Base-by-base conservation (phyloP, 352 stramenopile species). In the Globisporangium nodosum region DNA sequence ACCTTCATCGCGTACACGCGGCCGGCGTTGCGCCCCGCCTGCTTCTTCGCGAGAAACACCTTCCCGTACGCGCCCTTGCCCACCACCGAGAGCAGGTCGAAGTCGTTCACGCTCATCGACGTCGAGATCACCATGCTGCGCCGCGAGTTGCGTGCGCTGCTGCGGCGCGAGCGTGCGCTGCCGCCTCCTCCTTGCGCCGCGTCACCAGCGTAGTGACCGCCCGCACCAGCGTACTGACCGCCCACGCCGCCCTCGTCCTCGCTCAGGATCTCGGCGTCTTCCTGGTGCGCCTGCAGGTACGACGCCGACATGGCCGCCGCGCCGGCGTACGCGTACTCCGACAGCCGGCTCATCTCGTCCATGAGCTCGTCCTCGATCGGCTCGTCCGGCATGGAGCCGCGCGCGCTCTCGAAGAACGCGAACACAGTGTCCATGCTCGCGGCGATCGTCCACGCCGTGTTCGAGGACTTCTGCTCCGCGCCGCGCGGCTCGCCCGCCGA, bases 1-100 rank as follows among this genome's bases (percentile, higher is more conserved):
- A 96, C 85, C 63, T 96, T 96, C 85, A 94, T 94, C n/a, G 87
- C 87, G 70, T 94, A 96, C 49, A 94, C 74, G 27, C 79, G 70
- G 0, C 84, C 85, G 2, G 76, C 53, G 63, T 91, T 89, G 47
- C 76, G 75, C 0, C 77, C 82, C 20, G 69, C 60, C 39, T 92
- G 92, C 55, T 92, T 93, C 56, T 88, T 89, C 5, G 79, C 85
- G 2, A 96, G 52, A 54, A 94, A 90, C 20, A 96, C 87, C 43
- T 96, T 96, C 35, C 83, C 82, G 57, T 91, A 94, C 50, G 81
- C 87, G 39, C 87, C 87, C 68, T 96, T 94, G 45, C 87, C 87
- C 20, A 96, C 76, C 21, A 96, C 84, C 43, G 73, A 85, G 3
- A 94, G 64, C 64, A 94, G 56, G 52, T 95, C 84, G 64, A 96